Evolutionary conservation across 495 filamentous ascomycete genomes (phyloP).

Genomic region (Saxophila tyrrhenica): DNA sequence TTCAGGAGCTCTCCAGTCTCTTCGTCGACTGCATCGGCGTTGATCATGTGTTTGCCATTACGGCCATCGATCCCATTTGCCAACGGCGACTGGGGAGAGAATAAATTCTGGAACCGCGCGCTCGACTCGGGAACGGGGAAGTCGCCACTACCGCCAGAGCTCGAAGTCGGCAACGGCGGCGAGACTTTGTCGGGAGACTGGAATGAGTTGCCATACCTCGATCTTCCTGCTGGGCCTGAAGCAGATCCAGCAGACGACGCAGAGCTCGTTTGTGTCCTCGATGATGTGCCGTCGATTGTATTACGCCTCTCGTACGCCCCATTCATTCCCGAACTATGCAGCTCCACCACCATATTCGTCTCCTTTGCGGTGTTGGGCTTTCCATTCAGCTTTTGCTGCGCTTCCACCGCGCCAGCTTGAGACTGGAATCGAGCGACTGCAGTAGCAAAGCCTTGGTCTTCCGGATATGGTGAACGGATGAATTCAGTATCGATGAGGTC

Average conservation of each 20-base stretch:
- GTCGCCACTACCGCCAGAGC: conserved; percentile 43
- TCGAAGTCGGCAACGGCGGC: conserved; percentile 41
- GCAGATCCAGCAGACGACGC: conserved; percentile 44
- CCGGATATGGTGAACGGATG: conserved; percentile 49
- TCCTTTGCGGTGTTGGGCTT: conserved; percentile 66
- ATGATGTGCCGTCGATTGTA: conserved; percentile 48
- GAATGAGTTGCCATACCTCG: conserved; percentile 69
- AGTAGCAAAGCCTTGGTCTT: conserved; percentile 60
- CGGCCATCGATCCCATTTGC: conserved; percentile 60
- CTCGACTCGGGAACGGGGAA: conserved; percentile 49
- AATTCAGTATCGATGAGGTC: conserved; percentile 67
- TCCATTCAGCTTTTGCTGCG: conserved; percentile 63
- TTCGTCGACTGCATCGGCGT: conserved; percentile 66
- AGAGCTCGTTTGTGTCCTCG: conserved; percentile 40
- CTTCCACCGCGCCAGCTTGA: conserved; percentile 61
- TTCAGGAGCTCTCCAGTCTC: conserved; percentile 76
- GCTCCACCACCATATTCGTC: conserved; percentile 68
- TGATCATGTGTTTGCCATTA: conserved; percentile 73
- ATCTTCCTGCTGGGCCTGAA: conserved; percentile 54
- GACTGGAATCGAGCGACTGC: conserved; percentile 68
- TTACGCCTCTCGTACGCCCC: conserved; percentile 40
- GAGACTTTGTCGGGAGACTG: conserved; percentile 62
- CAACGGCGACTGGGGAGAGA: conserved; percentile 76
- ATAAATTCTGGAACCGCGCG: conserved; percentile 58
- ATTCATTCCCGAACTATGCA: conserved; percentile 35